Conservation (phyloP, 2,329 filamentous ascomycete species). For the Aspergillus bombycis region DNA sequence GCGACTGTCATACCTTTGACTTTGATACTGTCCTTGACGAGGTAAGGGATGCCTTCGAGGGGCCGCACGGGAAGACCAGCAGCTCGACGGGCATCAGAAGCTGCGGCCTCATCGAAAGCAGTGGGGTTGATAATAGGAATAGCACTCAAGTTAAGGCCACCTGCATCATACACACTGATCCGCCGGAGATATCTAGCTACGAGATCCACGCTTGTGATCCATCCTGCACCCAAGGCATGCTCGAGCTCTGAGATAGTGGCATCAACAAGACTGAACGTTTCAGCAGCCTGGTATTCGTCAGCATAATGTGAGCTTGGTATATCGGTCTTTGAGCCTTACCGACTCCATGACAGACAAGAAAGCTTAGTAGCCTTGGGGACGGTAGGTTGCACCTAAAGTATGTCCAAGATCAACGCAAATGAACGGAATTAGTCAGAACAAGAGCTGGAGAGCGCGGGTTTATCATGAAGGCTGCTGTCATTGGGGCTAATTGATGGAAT, state of each 20-base stretch:
- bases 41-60: conserved; percentile 61
- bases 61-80: conserved; percentile 39
- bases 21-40: conserved; percentile 62
- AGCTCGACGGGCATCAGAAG: conserved; percentile 51
- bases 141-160: conserved; percentile 48
- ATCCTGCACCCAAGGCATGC: conserved; percentile 44
- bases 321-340: not conserved
- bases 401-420: not conserved
- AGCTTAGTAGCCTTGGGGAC: not conserved
- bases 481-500: not conserved
- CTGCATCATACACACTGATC: conserved; percentile 51
- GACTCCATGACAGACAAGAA: not conserved
- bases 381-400: not conserved
- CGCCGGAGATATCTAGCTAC: conserved; percentile 52
- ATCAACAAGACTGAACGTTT: conserved; percentile 45
- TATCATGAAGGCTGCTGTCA: not conserved
- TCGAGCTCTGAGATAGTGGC: conserved; percentile 51
- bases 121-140: conserved; percentile 53
- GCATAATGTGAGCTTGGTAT: not conserved
- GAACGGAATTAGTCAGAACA: not conserved
- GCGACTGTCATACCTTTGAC: conserved; percentile 58
- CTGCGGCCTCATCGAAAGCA: conserved; percentile 51
- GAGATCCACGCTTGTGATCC: conserved; percentile 50
- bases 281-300: not conserved
- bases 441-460: not conserved